Evolutionary conservation across 148 eudicot genomes (phyloP).

Genomic region (Cornus florida): DNA sequence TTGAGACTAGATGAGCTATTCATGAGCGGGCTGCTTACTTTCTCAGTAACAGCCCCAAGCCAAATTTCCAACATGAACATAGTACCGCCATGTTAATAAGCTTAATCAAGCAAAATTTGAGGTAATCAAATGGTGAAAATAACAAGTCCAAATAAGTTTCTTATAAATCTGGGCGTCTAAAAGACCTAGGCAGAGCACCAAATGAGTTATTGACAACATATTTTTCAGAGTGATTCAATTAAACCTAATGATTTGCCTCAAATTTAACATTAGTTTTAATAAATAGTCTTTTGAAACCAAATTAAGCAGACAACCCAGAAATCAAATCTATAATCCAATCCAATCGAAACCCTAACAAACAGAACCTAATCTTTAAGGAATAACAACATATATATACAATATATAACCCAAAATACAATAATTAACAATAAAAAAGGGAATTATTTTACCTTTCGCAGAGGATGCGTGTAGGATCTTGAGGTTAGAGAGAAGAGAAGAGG

Average conservation of each 20-base stretch:
- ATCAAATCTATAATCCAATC: no score
- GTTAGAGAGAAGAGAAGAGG: no score
- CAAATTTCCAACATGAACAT: not conserved
- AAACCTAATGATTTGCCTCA: not conserved
- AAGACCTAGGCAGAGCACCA: not conserved
- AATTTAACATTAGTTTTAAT: not conserved
- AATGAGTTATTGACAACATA: not conserved
- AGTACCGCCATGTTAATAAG: not conserved
- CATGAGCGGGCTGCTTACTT: no score
- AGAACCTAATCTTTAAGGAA: no score
- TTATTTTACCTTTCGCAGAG: no score
- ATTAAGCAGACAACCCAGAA: not conserved
- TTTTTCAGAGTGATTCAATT: not conserved
- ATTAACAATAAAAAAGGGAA: no score
- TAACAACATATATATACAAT: no score
- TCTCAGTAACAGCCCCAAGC: not conserved
- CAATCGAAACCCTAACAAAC: not conserved
- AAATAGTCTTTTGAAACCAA: no score
- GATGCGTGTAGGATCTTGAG: no score
- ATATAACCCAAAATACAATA: no score
- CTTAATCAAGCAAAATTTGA: not conserved
- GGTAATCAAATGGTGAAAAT: not conserved
- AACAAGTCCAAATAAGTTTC: not conserved
- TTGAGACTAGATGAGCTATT: not conserved
- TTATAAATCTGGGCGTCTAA: no score